Evolutionary conservation across 768 basidiomycete species (phyloP), one percentile per base, ranked within the genome.

Genomic region (Coprinellus aureogranulatus): DNA sequence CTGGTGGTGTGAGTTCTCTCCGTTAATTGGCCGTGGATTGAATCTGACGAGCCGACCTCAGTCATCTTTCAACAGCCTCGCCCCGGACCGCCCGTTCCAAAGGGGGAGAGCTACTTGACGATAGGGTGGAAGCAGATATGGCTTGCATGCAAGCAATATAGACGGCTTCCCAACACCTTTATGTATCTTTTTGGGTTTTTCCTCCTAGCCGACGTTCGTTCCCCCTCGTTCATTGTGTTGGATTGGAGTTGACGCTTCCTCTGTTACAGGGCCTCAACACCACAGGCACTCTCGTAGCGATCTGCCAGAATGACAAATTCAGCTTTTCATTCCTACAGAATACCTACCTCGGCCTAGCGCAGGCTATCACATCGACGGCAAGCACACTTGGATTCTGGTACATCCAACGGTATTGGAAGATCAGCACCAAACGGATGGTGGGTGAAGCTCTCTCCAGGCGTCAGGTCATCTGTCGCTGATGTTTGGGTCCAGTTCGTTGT

Each of bases 91-190:
- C 72, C 84, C 12, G 74, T 94, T 22, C 92, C 92, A 0, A 86
- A 86, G 61, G 86, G 86, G 49, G 85, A 92, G 61, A 80, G 70
- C 58, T 94, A 93, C 64, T 59, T 92, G 26, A 90, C 90, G 0
- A 82, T 94, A 45, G 92, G 92, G 42, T 93, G 89, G 88, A 92
- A 89, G 66, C 90, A 92, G 87, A 90, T 94, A 51, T 93, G 90
- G 86, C 74, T 79, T 14, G 89, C 90, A 0, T 65, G 81, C 58
- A 87, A 85, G 64, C 85, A 92, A 59, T 92, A 88, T 70, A 88
- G 84, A 70, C 78, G 85, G 64, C 79, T 92, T 0, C 91, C 91
- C 0, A 82, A 88, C 70, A 94, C 91, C 1, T 93, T 93, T 68
- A 79, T 85, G 52, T 95, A 94, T 68, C 76, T 94, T 0, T 75